phyloP scores from a whole-genome alignment of 2,329 filamentous ascomycete genomes.

The Colletotrichum somersetense region DNA sequence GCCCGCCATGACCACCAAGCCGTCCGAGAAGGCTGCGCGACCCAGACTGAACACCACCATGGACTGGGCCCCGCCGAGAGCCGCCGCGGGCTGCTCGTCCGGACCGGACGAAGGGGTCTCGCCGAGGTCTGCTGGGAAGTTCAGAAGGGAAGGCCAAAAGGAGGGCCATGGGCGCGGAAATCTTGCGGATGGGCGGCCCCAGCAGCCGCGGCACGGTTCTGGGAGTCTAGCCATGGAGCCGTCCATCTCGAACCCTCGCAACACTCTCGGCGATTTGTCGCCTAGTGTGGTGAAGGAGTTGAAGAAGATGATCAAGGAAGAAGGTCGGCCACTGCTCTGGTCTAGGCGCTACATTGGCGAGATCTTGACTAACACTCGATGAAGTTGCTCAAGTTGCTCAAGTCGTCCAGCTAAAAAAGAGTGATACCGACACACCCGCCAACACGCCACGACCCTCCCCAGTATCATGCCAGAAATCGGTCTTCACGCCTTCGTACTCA shows the following conservation, averaged over 20 bases:
- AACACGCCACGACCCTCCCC: constrained; percentile 7
- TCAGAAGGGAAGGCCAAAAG: constrained; percentile 27
- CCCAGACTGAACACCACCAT: constrained; percentile 23
- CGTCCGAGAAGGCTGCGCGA: constrained; percentile 17
- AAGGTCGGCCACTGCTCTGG: constrained; percentile 23
- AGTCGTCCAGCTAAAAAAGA: constrained; percentile 27
- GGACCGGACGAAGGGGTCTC: constrained; percentile 18
- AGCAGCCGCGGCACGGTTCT: constrained; percentile 1
- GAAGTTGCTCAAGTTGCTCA: constrained; percentile 33
- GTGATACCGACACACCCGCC: constrained; percentile 15
- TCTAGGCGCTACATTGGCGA: background rate
- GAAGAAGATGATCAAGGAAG: constrained; percentile 45
- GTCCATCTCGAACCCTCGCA: constrained; percentile 15
- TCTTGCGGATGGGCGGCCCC: background rate
- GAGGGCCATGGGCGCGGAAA: constrained; percentile 2
- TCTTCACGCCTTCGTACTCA: constrained; percentile 22
- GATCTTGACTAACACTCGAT: constrained; percentile 11
- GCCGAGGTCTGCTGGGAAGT: constrained; percentile 10
- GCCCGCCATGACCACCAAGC: constrained; percentile 14
- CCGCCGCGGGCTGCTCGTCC: background rate
- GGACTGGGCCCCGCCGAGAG: constrained; percentile 19
- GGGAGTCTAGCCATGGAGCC: constrained; percentile 3
- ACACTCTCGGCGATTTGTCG: constrained; percentile 33
- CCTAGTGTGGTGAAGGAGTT: constrained; percentile 43
- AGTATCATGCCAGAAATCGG: constrained; percentile 19